Conservation (phyloP, 306 rosid genomes). For the Inga laurina region DNA sequence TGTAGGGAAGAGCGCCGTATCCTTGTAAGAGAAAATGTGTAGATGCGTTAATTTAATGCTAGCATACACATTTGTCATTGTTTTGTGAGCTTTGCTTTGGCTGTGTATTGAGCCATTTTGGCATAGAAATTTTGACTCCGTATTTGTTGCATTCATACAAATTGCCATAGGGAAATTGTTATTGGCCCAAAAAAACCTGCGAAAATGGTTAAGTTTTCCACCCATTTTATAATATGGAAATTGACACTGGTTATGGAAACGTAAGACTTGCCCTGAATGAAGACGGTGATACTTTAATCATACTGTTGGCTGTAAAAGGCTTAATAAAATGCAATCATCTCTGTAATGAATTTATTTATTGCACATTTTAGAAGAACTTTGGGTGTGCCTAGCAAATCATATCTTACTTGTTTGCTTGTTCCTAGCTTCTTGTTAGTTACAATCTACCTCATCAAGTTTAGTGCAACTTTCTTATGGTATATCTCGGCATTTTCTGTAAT, state of each 20-base stretch:
- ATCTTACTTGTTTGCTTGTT: not conserved
- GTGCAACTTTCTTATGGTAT: not conserved
- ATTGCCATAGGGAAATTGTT: constrained; percentile 19
- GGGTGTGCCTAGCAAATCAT: too few species aligned
- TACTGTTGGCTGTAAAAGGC: not conserved
- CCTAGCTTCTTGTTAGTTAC: too few species aligned
- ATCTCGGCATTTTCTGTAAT: too few species aligned
- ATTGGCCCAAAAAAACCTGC: not conserved
- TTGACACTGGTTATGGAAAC: not conserved
- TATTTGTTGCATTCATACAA: constrained; percentile 9
- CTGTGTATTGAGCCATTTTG: constrained; percentile 20
- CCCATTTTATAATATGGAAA: constrained; percentile 3
- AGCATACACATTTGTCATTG: constrained; percentile 25
- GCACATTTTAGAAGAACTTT: too few species aligned
- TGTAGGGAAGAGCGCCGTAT: constrained; percentile 35
- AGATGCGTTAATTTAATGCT: constrained; percentile 41
- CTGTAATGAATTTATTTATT: not conserved
- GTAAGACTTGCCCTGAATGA: not conserved
- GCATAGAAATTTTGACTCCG: constrained; percentile 35
- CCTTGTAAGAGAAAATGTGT: constrained; percentile 34
- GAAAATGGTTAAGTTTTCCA: not conserved
- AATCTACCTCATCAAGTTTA: not conserved
- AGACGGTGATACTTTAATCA: not conserved
- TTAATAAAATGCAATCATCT: not conserved
- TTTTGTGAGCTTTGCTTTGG: constrained; percentile 20